Base-by-base conservation (phyloP, 441 rosid species). In the Jatropha podagrica region DNA sequence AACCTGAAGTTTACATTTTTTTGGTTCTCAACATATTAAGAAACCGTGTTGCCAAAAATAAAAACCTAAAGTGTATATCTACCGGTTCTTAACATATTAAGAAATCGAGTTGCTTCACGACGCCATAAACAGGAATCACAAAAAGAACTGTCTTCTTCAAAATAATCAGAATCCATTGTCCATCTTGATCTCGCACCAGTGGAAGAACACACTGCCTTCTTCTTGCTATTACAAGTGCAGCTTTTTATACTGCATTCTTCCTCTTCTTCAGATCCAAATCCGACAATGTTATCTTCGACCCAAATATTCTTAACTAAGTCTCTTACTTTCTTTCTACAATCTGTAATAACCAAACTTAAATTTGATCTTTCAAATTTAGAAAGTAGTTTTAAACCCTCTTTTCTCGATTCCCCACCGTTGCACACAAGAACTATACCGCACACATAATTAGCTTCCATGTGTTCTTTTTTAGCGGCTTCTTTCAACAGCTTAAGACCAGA, bases 121-220 rank as follows among this genome's bases (percentile, higher is more conserved):
- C 37, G 14, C 73, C 77, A 68, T 11, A 61, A 68, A 32, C 79
- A 80, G 14, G 55, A 15, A 0, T 72, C 77, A 2, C 64, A 73
- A 15, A 65, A 72, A 2, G 18, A 23, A 52, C 0, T 20, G 42
- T 49, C 17, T 14, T 48, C 68, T 60, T 72, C 59, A 46, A 61
- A 60, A 0, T 72, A 66, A 4, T 64, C 71, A 2, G n/a, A 59
- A 0, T 38, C 27, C 65, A 0, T 15, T 14, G 1, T 63, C 66
- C 66, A 63, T 63, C 66, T 42, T 63, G 12, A 14, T 63, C 5
- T 14, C 44, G 1, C 17, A 14, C 4, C 5, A 63, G 20, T 38
- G 5, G 7, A 14, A 62, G 20, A 32, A 5, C 12, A 37, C 11
- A 63, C 0, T 63, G 44, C 46, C 23, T 37, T 63, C 4, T 14